Evolutionary conservation across 352 stramenopile species (phyloP), one percentile per base, ranked within the genome.

Genomic region (Plasmopara viticola): DNA sequence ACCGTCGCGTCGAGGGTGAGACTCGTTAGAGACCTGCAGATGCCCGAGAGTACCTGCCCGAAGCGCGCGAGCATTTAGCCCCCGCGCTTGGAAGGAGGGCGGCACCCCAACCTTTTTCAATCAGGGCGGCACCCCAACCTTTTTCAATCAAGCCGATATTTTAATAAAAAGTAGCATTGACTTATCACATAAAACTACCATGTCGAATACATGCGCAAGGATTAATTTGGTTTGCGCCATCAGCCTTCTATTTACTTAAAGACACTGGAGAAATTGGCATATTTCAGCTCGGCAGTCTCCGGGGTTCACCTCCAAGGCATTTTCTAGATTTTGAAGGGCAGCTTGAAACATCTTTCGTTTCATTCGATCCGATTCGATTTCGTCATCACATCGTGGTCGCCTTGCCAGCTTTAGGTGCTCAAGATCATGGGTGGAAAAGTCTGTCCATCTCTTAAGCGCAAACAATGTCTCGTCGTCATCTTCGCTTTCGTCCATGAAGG

Each of bases 231-330:
- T 25, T 25, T 25, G 20, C 20, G 20, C 1, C 20, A 25, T 25
- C 20, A 25, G 20, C 20, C 20, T 25, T 25, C 20, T 1, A 1
- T 25, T 25, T 3, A 25, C 3, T 25, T 25, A 70, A 9, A 85
- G 56, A 37, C 68, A 73, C 31, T 78, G 56, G 1, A 84, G 56
- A 6, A 80, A 28, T 1, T 65, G 44, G 31, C 72, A 82, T 37
- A 87, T 76, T 44, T 87, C 73, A 5, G 52, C 38, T 8, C 76
- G 76, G 15, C 73, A 87, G 48, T 87, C 76, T 9, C 80, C 59
- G 0, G 76, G 76, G 6, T 56, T 58, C 15, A 52, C 31, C 29
- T 87, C 76, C 5, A 87, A 62, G 9, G 74, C 76, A n/a, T 55
- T 37, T 39, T 84, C 76, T 4, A 87, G 51, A 2, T 68, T 48